Evolutionary conservation across 306 rosid species (phyloP).

Genomic region (Hippophae tibetana): DNA sequence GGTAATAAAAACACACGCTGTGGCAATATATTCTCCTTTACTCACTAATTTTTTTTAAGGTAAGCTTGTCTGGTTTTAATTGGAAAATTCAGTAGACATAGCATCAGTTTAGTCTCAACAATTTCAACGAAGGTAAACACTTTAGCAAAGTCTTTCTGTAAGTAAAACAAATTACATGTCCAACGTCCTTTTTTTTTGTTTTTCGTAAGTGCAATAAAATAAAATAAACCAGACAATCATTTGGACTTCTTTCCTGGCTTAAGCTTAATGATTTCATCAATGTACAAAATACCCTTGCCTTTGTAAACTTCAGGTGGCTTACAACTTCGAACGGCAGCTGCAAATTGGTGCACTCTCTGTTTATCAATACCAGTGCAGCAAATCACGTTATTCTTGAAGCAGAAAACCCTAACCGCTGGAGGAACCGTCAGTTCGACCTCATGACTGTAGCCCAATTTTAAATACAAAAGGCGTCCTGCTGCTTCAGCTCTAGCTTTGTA

Average conservation of each 20-base stretch:
- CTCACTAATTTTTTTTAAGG: no score
- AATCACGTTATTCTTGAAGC: constrained; percentile 81
- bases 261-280: constrained; percentile 66
- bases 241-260: constrained; percentile 89
- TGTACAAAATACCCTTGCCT: constrained; percentile 89
- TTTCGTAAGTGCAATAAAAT: no score
- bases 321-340: constrained; percentile 67
- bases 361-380: constrained; percentile 90
- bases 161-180: no score
- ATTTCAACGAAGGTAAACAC: no score
- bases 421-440: constrained; percentile 74
- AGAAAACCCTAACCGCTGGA: constrained; percentile 76
- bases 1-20: no score
- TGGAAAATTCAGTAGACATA: no score
- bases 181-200: no score
- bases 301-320: constrained; percentile 90
- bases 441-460: constrained; percentile 83
- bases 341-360: constrained; percentile 78
- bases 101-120: no score
- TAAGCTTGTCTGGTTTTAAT: no score
- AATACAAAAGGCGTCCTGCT: constrained; percentile 56
- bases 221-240: constrained; percentile 13
- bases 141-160: no score
- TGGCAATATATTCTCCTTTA: no score
- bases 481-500: constrained; percentile 87